phyloP scores from a whole-genome alignment of 306 rosid genomes.

The Corylus heterophylla region DNA sequence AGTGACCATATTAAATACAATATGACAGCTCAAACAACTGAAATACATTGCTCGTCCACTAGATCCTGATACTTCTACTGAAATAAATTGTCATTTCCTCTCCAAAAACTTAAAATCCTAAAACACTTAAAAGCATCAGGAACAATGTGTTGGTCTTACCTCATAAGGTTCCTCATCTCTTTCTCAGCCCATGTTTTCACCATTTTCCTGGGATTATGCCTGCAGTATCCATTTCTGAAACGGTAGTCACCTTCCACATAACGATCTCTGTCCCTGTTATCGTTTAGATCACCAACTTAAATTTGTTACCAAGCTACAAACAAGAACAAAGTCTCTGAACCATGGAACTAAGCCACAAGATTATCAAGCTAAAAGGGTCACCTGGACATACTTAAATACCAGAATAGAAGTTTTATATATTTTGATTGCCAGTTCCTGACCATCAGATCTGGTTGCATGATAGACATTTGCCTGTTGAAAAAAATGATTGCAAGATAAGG shows the following conservation, averaged over 20 bases:
- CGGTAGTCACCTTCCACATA: constrained; percentile 94
- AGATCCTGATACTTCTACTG: neutral
- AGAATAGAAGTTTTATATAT: constrained; percentile 85
- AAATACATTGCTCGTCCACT: neutral
- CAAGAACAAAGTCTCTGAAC: neutral
- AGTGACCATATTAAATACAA: constrained; percentile 1
- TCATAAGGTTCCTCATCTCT: constrained; percentile 88
- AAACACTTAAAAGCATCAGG: neutral
- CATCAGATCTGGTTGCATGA: constrained; percentile 83
- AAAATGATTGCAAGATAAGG: constrained; percentile 4
- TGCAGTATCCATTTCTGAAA: constrained; percentile 86
- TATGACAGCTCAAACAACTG: neutral
- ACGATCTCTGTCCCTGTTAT: constrained; percentile 87
- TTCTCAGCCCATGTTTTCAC: constrained; percentile 98
- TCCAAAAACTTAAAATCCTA: neutral
- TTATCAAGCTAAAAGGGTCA: constrained; percentile 17
- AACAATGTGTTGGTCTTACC: constrained; percentile 41
- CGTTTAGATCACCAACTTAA: constrained; percentile 22
- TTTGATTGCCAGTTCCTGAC: constrained; percentile 84
- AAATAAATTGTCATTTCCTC: neutral
- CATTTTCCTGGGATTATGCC: constrained; percentile 93
- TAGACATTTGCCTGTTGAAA: constrained; percentile 83
- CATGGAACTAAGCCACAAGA: neutral
- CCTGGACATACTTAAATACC: constrained; percentile 73
- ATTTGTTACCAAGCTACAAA: constrained; percentile 20